Conservation (phyloP, 371 early-diverging fungal genomes). For the Mucor irregularis region DNA sequence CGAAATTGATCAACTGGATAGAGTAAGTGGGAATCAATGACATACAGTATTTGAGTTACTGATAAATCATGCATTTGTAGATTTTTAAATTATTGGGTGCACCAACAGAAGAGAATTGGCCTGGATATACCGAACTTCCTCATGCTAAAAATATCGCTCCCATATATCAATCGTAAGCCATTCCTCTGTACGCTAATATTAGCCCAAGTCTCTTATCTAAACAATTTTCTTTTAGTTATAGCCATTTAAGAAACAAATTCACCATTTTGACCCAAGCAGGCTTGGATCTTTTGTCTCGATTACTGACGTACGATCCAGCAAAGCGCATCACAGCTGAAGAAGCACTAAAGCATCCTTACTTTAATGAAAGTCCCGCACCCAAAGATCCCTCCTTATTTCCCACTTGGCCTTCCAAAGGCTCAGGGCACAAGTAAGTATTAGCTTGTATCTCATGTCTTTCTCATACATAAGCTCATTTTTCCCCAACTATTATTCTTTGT, state of each 20-base stretch:
- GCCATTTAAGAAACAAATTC: conserved; percentile 62
- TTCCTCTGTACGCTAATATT: too few species aligned
- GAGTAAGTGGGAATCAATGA: conserved; percentile 33
- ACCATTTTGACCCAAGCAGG: conserved; percentile 78
- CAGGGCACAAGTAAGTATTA: conserved; percentile 62
- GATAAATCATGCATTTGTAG: conserved; percentile 25
- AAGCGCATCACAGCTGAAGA: conserved; percentile 86
- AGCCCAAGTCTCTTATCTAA: neutral
- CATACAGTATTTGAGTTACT: neutral
- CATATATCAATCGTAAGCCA: conserved; percentile 36
- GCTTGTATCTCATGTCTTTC: neutral
- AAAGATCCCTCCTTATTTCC: conserved; percentile 94
- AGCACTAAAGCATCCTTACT: conserved; percentile 84
- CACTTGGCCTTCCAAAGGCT: conserved; percentile 90
- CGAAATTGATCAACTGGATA: conserved; percentile 82
- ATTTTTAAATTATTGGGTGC: conserved; percentile 76
- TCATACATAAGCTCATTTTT: neutral
- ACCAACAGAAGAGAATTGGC: conserved; percentile 77
- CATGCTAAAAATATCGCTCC: conserved; percentile 76
- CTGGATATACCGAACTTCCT: conserved; percentile 67
- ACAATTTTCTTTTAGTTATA: conserved; percentile 22
- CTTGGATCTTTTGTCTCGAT: conserved; percentile 71
- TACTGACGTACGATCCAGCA: conserved; percentile 90
- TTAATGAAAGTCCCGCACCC: conserved; percentile 86
- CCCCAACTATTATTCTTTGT: neutral